A percentile compares a stretch with the other conserved stretches of the same genome.
phyloP scores from a whole-genome alignment of 148 eudicot genomes.

The Gaultheria prostrata region DNA sequence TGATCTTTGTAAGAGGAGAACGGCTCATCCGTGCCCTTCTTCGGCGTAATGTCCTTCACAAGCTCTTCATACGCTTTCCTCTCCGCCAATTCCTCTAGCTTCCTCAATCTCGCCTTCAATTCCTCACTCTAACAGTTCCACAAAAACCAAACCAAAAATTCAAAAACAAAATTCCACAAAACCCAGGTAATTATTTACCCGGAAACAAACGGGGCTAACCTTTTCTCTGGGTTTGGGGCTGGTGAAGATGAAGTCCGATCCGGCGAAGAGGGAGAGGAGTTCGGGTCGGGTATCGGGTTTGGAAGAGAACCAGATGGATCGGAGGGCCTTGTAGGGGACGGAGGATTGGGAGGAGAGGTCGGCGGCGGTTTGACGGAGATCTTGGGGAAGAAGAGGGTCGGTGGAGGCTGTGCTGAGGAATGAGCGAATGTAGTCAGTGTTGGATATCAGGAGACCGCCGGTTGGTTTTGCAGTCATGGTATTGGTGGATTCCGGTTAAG shows the following conservation, averaged over 20 bases:
- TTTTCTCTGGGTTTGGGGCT: slow-evolving; percentile 82
- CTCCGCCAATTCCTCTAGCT: slow-evolving; percentile 72
- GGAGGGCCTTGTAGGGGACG: slow-evolving; percentile 57
- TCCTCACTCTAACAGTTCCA: slow-evolving; percentile 60
- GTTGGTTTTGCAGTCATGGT: slow-evolving; percentile 14
- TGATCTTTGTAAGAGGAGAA: slow-evolving; percentile 97
- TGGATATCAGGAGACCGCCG: slow-evolving; percentile 51
- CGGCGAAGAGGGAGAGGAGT: slow-evolving; percentile 43
- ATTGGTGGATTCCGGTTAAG: not conserved
- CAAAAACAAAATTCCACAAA: not conserved
- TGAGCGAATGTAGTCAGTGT: slow-evolving; percentile 40
- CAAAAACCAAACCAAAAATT: not conserved
- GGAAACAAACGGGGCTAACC: slow-evolving; percentile 29
- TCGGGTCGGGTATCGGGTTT: slow-evolving; percentile 45
- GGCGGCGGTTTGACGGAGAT: slow-evolving; percentile 44
- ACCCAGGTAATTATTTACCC: not conserved
- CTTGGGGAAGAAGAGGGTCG: slow-evolving; percentile 30
- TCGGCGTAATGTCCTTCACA: slow-evolving; percentile 90
- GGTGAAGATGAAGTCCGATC: slow-evolving; percentile 49
- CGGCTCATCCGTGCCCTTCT: slow-evolving; percentile 56
- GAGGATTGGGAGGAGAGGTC: slow-evolving; percentile 46
- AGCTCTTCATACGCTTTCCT: slow-evolving; percentile 84
- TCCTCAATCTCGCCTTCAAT: slow-evolving; percentile 73
- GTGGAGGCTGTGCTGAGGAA: slow-evolving; percentile 45
- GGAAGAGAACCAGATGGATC: slow-evolving; percentile 62